phyloP scores from a whole-genome alignment of 2,329 filamentous ascomycete genomes.

The Chrysoporthe puriensis region DNA sequence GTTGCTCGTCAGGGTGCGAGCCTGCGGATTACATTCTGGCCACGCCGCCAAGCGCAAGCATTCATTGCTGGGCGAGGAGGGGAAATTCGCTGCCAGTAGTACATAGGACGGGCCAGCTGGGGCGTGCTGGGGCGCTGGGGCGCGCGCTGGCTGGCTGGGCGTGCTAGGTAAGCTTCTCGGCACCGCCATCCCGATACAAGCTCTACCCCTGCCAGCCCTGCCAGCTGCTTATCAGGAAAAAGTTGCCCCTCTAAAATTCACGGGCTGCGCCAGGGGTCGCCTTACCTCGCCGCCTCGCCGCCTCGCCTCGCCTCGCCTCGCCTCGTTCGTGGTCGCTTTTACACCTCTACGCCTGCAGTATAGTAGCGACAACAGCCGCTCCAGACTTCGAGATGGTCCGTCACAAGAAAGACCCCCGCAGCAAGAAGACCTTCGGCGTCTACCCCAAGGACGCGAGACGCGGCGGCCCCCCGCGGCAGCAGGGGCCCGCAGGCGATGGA shows the following conservation, averaged over 20 bases:
- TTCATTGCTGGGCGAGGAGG: not conserved
- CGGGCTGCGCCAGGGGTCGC: not conserved
- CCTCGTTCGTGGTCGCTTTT: too few species aligned
- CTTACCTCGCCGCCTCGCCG: not conserved
- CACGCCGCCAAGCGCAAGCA: constrained; percentile 3
- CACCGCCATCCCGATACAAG: constrained; percentile 4
- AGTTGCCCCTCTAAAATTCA: constrained; percentile 19
- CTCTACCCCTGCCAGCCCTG: constrained; percentile 11
- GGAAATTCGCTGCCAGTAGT: not conserved
- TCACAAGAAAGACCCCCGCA: constrained; percentile 83
- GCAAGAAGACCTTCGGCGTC: constrained; percentile 39
- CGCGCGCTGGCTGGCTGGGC: not conserved
- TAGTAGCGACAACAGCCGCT: not conserved
- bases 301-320: too few species aligned
- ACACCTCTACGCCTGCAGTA: too few species aligned
- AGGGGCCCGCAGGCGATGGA: constrained; percentile 39
- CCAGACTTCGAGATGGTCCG: constrained; percentile 71
- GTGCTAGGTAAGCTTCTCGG: not conserved
- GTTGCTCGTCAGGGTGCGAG: constrained; percentile 4
- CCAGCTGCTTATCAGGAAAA: constrained; percentile 1
- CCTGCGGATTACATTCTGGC: constrained; percentile 8
- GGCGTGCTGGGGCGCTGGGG: too few species aligned
- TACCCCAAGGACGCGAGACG: constrained; percentile 39
- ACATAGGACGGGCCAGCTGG: not conserved
- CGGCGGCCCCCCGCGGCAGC: constrained; percentile 37